A percentile compares a stretch with the other conserved stretches of the same genome.
Evolutionary conservation across 2,329 filamentous ascomycete species (phyloP).

Genomic region (Penicillium polonicum): DNA sequence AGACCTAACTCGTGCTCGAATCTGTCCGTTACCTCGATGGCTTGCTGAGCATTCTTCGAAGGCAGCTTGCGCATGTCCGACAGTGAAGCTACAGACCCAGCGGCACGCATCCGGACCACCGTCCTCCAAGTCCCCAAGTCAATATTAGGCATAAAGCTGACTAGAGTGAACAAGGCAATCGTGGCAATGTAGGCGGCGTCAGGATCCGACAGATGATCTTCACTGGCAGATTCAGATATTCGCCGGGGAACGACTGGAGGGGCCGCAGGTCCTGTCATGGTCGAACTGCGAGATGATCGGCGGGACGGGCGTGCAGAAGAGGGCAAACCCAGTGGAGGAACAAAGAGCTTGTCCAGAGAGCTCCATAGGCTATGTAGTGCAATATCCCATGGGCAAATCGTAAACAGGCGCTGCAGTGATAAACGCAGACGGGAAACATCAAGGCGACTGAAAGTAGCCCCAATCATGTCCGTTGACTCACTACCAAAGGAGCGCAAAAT

Average conservation of each 20-base stretch:
- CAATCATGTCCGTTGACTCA: conserved; percentile 8
- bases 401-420: conserved; percentile 37
- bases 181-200: conserved; percentile 43
- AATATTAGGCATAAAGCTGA: conserved; percentile 38
- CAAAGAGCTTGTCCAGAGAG: conserved; percentile 40
- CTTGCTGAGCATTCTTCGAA: conserved; percentile 27
- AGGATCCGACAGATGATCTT: conserved; percentile 38
- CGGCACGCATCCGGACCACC: conserved; percentile 45
- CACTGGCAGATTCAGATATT: conserved; percentile 27
- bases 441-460: conserved; percentile 13
- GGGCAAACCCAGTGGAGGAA: conserved; percentile 40
- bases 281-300: conserved; percentile 32
- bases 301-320: conserved; percentile 31
- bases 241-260: conserved; percentile 28
- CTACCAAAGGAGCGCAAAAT: conserved; percentile 43
- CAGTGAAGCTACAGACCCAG: conserved; percentile 40
- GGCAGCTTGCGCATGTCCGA: conserved; percentile 38
- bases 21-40: conserved; percentile 42
- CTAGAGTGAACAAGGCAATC: conserved; percentile 39
- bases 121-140: conserved; percentile 39
- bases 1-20: conserved; percentile 54
- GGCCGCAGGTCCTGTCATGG: conserved; percentile 15
- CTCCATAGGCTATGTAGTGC: conserved; percentile 45
- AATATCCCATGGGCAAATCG: conserved; percentile 43
- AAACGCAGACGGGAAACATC: conserved; percentile 34